Evolutionary conservation across 2,329 filamentous ascomycete genomes (phyloP).

Genomic region (Hypoxylon sp.): DNA sequence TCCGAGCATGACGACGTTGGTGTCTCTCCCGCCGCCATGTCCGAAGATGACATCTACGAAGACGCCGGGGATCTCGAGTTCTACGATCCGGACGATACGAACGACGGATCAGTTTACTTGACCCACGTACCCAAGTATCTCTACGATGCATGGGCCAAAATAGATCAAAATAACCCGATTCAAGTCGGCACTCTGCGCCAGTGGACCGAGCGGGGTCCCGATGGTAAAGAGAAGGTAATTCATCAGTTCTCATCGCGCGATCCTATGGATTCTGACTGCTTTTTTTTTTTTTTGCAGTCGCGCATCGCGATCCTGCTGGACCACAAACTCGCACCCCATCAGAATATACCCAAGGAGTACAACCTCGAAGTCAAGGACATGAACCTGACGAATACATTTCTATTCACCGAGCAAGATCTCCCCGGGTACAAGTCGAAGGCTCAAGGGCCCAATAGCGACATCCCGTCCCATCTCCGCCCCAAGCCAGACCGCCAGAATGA

Average conservation of each 20-base stretch:
- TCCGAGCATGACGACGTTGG: conserved; percentile 63
- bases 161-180: conserved; percentile 87
- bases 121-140: conserved; percentile 84
- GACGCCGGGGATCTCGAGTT: conserved; percentile 72
- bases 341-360: conserved; percentile 89
- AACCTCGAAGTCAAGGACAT: conserved; percentile 77
- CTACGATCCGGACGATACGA: conserved; percentile 62
- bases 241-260: background rate
- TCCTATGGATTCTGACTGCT: conserved; percentile 14
- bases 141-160: conserved; percentile 82
- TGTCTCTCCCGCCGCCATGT: conserved; percentile 61
- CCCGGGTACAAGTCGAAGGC: conserved; percentile 79
- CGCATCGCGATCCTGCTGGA: conserved; percentile 77
- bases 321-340: conserved; percentile 75
- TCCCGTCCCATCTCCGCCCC: conserved; percentile 69
- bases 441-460: conserved; percentile 71
- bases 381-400: conserved; percentile 85
- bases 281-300: conserved; percentile 48
- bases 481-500: conserved; percentile 59
- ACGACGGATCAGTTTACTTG: conserved; percentile 72
- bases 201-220: conserved; percentile 68
- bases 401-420: conserved; percentile 95
- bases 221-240: conserved; percentile 59
- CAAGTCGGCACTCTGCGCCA: conserved; percentile 81
- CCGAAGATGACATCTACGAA: conserved; percentile 78